Evolutionary conservation across 495 filamentous ascomycete species (phyloP).

Genomic region (Penicillium bovifimosum): DNA sequence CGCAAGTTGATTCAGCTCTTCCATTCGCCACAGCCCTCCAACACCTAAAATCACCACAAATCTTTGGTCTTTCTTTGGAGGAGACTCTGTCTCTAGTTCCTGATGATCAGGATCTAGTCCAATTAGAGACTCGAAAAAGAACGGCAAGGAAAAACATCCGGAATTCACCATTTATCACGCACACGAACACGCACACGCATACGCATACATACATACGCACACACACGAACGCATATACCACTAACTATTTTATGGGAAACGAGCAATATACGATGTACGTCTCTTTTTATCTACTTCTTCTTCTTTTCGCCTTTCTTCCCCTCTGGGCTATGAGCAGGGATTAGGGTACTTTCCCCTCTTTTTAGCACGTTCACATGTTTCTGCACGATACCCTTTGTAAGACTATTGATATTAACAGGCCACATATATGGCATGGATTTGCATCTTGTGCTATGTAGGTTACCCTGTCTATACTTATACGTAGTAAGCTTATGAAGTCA

Average conservation of each 20-base stretch:
- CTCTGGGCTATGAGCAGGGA: neutral
- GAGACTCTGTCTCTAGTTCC: too few species aligned
- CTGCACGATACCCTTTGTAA: neutral
- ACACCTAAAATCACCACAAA: too few species aligned
- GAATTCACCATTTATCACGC: neutral
- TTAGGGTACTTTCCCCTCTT: neutral
- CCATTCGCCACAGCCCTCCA: conserved; percentile 30
- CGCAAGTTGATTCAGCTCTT: conserved; percentile 75
- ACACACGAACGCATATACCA: neutral
- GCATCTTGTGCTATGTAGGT: too few species aligned
- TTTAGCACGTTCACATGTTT: neutral
- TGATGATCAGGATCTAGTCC: too few species aligned
- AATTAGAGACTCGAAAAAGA: too few species aligned
- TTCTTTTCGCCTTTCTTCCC: conserved; percentile 1
- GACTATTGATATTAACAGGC: too few species aligned
- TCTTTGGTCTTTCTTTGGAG: too few species aligned
- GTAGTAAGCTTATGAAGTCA: neutral
- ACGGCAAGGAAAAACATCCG: neutral
- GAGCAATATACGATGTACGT: conserved; percentile 27
- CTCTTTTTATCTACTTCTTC: conserved; percentile 1
- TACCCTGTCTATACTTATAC: neutral
- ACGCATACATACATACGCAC: neutral
- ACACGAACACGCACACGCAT: neutral
- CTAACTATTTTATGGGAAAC: conserved; percentile 18
- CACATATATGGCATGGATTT: too few species aligned